phyloP scores from a whole-genome alignment of 148 eudicot genomes.

The Rhododendron molle region DNA sequence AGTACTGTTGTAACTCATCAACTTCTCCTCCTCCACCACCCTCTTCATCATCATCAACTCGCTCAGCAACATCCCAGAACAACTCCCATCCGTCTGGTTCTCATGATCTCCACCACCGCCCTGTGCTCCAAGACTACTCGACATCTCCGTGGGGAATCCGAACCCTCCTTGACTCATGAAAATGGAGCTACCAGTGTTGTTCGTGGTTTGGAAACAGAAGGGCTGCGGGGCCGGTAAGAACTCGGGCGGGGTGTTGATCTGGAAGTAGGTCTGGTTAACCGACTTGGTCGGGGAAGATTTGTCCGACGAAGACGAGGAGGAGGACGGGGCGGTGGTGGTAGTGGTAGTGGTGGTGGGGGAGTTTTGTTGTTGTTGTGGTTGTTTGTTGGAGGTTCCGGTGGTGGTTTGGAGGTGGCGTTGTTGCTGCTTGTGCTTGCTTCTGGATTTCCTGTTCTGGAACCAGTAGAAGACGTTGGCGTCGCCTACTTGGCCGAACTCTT shows the following conservation, averaged over 20 bases:
- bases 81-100: slow-evolving; percentile 27
- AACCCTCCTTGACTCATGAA: slow-evolving; percentile 42
- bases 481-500: slow-evolving; percentile 92
- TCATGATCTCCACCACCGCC: slow-evolving; percentile 2
- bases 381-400: slow-evolving; percentile 8
- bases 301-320: slow-evolving; percentile 65
- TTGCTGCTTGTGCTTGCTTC: slow-evolving; percentile 81
- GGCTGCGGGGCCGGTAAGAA: slow-evolving; percentile 23
- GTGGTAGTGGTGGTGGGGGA: slow-evolving; percentile 20
- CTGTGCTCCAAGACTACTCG: not conserved
- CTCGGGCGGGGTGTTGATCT: slow-evolving; percentile 15
- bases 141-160: slow-evolving; percentile 37
- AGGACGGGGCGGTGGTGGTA: slow-evolving; percentile 26
- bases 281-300: slow-evolving; percentile 71
- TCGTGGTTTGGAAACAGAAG: slow-evolving; percentile 39
- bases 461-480: slow-evolving; percentile 99
- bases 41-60: slow-evolving; percentile 50
- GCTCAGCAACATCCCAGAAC: slow-evolving; percentile 44
- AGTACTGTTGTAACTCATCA: slow-evolving; percentile 33
- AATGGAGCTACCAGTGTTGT: not conserved
- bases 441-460: slow-evolving; percentile 92
- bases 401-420: slow-evolving; percentile 36
- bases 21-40: slow-evolving; percentile 37
- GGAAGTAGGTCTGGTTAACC: slow-evolving; percentile 46
- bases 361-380: not conserved